Percentiles rank a stretch among this genome's conserved stretches.
Evolutionary conservation across 2,329 filamentous ascomycete species (phyloP).

Genomic region (Sphaerulina musiva): DNA sequence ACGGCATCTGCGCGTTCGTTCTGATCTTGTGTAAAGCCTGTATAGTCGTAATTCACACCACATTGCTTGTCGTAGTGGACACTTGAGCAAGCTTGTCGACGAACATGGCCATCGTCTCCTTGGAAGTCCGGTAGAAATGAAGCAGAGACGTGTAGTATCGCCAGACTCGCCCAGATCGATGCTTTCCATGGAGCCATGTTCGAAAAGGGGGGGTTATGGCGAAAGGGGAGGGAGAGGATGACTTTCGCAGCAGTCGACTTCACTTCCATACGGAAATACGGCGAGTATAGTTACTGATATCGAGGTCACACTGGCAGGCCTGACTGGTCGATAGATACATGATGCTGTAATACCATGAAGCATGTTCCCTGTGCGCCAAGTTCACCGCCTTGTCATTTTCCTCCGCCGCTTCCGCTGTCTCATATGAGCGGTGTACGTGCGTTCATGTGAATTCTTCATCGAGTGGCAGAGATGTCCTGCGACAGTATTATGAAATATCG

Average conservation of each 20-base stretch:
- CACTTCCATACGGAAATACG: neutral
- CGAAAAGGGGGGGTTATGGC: neutral
- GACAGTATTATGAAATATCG: too few species aligned
- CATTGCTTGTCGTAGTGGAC: constrained; percentile 11
- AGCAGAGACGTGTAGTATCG: neutral
- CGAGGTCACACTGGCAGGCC: too few species aligned
- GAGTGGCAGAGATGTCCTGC: too few species aligned
- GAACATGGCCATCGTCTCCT: neutral
- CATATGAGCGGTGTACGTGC: too few species aligned
- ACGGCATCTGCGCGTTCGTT: constrained; percentile 50
- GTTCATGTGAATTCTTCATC: too few species aligned
- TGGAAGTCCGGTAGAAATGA: neutral
- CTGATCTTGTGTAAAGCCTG: constrained; percentile 14
- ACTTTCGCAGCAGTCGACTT: too few species aligned
- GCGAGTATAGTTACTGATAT: too few species aligned
- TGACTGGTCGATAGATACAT: too few species aligned
- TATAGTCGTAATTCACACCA: constrained; percentile 16
- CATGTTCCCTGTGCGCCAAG: neutral
- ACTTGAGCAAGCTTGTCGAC: neutral
- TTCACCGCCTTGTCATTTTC: neutral
- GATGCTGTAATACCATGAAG: too few species aligned
- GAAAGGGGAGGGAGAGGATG: neutral
- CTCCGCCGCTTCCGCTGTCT: neutral
- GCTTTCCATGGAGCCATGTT: neutral
- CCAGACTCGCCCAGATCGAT: neutral